phyloP scores from a whole-genome alignment of 768 basidiomycete species.

The Podaxis sp. region DNA sequence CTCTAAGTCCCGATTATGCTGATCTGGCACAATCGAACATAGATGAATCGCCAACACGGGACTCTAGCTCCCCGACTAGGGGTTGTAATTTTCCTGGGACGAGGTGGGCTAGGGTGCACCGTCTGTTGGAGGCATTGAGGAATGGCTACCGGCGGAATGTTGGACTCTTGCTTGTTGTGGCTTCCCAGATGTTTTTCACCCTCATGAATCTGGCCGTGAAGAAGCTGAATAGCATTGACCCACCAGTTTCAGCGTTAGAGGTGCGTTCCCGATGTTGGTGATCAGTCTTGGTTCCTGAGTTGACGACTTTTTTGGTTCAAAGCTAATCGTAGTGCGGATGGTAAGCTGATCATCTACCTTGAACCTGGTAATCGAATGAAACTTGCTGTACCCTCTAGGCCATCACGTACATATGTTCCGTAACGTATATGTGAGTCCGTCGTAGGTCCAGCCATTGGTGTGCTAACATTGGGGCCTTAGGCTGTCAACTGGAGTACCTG shows the following conservation, averaged over 20 bases:
- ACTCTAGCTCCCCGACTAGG: neutral
- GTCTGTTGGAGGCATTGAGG: neutral
- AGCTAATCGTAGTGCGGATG: conserved; percentile 20
- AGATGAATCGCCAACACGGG: neutral
- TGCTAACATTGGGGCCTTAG: conserved; percentile 27
- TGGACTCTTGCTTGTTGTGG: conserved; percentile 21
- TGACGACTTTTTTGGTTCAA: neutral
- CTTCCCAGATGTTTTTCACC: conserved; percentile 21
- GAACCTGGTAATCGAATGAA: neutral
- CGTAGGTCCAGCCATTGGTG: too few species aligned
- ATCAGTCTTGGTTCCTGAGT: neutral
- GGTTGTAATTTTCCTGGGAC: neutral
- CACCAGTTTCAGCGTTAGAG: conserved; percentile 22
- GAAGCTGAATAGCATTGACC: conserved; percentile 22
- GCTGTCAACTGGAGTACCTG: conserved; percentile 35
- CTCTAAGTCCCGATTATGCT: conserved; percentile 9
- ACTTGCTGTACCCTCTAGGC: neutral
- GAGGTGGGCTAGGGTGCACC: neutral
- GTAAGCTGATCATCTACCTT: neutral
- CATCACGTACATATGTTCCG: conserved; percentile 18
- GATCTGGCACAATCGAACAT: conserved; percentile 8
- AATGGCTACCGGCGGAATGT: conserved; percentile 13
- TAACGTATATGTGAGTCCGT: conserved; percentile 16
- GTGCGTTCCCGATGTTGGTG: conserved; percentile 5
- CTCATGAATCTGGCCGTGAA: conserved; percentile 24